phyloP scores from a whole-genome alignment of 2,329 filamentous ascomycete genomes.

The Cladophialophora chaetospira region DNA sequence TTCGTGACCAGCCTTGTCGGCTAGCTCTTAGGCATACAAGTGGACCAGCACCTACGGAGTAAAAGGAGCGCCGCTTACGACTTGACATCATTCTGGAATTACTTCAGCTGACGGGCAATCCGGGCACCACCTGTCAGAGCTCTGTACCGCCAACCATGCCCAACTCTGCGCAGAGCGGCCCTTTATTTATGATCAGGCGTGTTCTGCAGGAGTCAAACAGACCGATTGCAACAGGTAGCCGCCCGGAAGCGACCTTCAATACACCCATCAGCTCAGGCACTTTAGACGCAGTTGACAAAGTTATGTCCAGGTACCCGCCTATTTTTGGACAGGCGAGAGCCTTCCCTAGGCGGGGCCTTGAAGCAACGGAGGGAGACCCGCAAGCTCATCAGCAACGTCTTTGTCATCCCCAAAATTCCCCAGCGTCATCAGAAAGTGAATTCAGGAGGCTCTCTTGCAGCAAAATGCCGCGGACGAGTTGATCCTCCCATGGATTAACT shows the following conservation, averaged over 20 bases:
- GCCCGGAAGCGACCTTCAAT: neutral
- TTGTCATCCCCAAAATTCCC: neutral
- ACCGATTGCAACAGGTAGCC: neutral
- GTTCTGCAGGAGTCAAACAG: neutral
- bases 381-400: neutral
- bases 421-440: neutral
- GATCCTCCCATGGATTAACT: too few species aligned
- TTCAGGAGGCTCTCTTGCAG: neutral
- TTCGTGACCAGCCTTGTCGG: neutral
- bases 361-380: neutral
- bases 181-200: neutral
- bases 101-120: constrained; percentile 15
- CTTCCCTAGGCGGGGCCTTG: neutral
- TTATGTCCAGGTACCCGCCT: neutral
- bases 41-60: neutral
- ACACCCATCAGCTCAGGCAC: neutral
- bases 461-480: constrained; percentile 8
- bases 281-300: neutral
- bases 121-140: neutral
- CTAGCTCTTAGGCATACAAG: neutral
- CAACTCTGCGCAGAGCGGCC: neutral
- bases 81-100: neutral
- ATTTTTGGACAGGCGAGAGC: neutral
- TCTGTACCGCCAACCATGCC: neutral
- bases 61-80: neutral